Conservation (phyloP, 495 filamentous ascomycete species). For the Penicillium cosmopolitanum region DNA sequence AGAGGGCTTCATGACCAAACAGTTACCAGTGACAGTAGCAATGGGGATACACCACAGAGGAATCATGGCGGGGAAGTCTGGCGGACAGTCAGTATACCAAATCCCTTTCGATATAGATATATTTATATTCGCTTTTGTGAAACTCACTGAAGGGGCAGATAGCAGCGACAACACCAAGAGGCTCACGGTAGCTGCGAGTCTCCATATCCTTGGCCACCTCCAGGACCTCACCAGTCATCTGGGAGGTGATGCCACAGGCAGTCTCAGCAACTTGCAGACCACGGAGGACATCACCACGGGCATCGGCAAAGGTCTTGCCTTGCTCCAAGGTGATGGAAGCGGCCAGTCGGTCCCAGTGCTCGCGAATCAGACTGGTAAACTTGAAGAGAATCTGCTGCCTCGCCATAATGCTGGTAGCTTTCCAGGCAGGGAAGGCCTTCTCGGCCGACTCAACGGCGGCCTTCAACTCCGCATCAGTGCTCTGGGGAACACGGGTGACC, state of each 20-base stretch:
- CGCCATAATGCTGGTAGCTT: slow-evolving; percentile 77
- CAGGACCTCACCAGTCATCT: slow-evolving; percentile 90
- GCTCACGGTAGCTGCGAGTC: slow-evolving; percentile 89
- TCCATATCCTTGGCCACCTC: slow-evolving; percentile 99
- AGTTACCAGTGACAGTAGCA: slow-evolving; percentile 93
- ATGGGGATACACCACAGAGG: slow-evolving; percentile 96
- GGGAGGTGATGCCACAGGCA: slow-evolving; percentile 90
- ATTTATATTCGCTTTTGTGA: neutral
- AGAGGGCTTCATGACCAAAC: slow-evolving; percentile 92
- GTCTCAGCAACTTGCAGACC: slow-evolving; percentile 97
- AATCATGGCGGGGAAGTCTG: slow-evolving; percentile 99
- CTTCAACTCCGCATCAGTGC: slow-evolving; percentile 84
- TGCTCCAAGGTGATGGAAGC: slow-evolving; percentile 97
- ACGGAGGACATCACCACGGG: slow-evolving; percentile 90
- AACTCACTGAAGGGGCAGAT: slow-evolving; percentile 97
- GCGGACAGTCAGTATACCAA: slow-evolving; percentile 13
- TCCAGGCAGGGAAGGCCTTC: slow-evolving; percentile 90
- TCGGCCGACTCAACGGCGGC: slow-evolving; percentile 86
- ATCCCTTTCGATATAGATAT: neutral
- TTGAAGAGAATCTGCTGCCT: slow-evolving; percentile 98
- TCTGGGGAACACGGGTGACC: slow-evolving; percentile 96
- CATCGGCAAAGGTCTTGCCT: slow-evolving; percentile 97
- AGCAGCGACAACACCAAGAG: slow-evolving; percentile 90
- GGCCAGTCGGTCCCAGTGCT: slow-evolving; percentile 94
- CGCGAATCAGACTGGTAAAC: slow-evolving; percentile 84